Evolutionary conservation across 2,329 filamentous ascomycete genomes (phyloP).

Genomic region (Macrophomina phaseolina): DNA sequence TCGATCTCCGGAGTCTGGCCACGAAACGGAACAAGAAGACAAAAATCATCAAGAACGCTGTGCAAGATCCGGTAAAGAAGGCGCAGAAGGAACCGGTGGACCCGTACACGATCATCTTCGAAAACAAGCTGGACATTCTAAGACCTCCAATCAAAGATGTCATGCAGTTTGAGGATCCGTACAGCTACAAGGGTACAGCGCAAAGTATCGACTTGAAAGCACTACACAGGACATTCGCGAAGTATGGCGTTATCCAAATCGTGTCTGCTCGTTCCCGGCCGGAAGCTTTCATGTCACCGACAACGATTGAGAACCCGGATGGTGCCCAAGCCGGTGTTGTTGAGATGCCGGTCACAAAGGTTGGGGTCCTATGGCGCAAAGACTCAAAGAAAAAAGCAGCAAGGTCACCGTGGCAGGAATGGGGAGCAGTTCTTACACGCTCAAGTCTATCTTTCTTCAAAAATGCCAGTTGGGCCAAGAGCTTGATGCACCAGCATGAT

Average conservation of each 20-base stretch:
- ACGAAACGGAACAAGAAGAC: conserved; percentile 73
- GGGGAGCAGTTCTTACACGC: conserved; percentile 95
- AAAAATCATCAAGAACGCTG: conserved; percentile 57
- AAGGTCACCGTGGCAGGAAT: conserved; percentile 97
- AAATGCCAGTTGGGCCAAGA: conserved; percentile 91
- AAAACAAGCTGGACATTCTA: conserved; percentile 81
- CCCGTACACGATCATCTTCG: conserved; percentile 92
- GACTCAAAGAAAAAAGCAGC: conserved; percentile 92
- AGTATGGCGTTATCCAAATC: conserved; percentile 90
- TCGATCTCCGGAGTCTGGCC: conserved; percentile 76
- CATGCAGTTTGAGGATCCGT: conserved; percentile 90
- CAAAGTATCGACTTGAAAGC: conserved; percentile 78
- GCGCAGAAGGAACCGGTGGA: conserved; percentile 84
- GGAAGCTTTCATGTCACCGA: conserved; percentile 91
- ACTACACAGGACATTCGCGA: conserved; percentile 87
- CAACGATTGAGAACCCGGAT: conserved; percentile 81
- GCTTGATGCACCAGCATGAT: conserved; percentile 86
- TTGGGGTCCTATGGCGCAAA: conserved; percentile 93
- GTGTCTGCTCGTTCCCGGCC: conserved; percentile 91
- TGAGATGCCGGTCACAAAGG: conserved; percentile 96
- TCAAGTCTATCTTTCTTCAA: conserved; percentile 97
- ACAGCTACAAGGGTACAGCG: conserved; percentile 81
- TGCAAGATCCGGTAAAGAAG: conserved; percentile 68
- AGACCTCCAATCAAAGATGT: conserved; percentile 89
- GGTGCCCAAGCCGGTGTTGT: conserved; percentile 92